Conservation (phyloP, 257 asterid species). For the Plectranthus barbatus region DNA sequence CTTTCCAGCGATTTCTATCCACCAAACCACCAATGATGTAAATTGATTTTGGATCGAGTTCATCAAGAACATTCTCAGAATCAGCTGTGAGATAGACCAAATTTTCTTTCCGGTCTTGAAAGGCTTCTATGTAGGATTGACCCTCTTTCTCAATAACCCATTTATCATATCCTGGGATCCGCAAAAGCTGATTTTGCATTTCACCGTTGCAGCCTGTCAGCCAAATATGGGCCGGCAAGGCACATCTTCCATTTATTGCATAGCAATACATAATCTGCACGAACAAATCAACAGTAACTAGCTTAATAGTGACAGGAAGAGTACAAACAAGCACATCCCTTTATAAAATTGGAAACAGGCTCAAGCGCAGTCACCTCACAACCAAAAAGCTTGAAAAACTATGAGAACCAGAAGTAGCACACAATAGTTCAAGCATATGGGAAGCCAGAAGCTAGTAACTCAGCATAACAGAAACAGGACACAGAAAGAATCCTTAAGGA, state of each 20-base stretch:
- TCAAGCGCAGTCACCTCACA: constrained; percentile 2
- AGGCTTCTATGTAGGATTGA: constrained; percentile 57
- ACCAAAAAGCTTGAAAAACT: not conserved
- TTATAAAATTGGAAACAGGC: not conserved
- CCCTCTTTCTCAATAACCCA: constrained; percentile 84
- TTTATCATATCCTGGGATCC: constrained; percentile 78
- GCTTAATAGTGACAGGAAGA: not conserved
- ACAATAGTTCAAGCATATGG: not conserved
- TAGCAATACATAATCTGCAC: constrained; percentile 90
- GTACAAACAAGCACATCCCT: constrained; percentile 3
- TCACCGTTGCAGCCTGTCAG: constrained; percentile 87
- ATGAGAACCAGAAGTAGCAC: not conserved
- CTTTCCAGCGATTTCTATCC: constrained; percentile 96
- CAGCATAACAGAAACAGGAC: not conserved
- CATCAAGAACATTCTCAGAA: constrained; percentile 64
- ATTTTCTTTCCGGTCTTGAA: constrained; percentile 57
- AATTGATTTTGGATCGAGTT: constrained; percentile 68
- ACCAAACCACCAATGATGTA: constrained; percentile 95
- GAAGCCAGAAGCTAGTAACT: not conserved
- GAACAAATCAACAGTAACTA: constrained; percentile 1
- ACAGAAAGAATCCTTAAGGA: not conserved
- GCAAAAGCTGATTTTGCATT: constrained; percentile 62
- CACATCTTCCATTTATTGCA: constrained; percentile 71
- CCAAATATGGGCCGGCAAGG: constrained; percentile 80
- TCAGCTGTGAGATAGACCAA: constrained; percentile 94